Evolutionary conservation across 2,329 filamentous ascomycete species (phyloP), one percentile per base, ranked within the genome.

Genomic region (Claviceps sorghi): DNA sequence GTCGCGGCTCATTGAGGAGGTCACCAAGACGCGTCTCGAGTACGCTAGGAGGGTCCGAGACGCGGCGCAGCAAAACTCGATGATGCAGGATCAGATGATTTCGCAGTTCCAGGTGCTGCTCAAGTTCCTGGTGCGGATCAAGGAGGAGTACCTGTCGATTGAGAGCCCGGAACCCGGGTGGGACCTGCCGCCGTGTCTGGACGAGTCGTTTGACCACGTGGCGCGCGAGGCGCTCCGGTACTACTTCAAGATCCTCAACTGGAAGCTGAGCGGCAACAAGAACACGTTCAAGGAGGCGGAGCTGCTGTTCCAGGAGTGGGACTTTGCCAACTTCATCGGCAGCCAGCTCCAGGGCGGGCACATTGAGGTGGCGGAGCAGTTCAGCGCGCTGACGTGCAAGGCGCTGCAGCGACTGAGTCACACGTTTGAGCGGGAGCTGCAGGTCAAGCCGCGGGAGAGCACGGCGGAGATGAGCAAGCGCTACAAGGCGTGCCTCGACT

Each of bases 221-320:
- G 88, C 97, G 10, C 70, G 98, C 44, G 91, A 96, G 62, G 90
- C 91, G 0, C 74, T 98, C 59, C 94, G 91, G 65, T 97, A 95
- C 67, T 98, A 98, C 69, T 98, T 98, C 76, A 93, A 91, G 66
- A 90, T 98, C 79, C 75, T 98, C 45, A 96, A 97, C 64, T 97
- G 90, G 88, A 97, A 97, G 67, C 74, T 98, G 51, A 90, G 86
- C 60, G 88, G 89, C 52, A 97, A 97, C 73, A 97, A 96, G 67
- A 98, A 97, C 69, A 96, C 90, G 0, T 98, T 98, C 77, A 97
- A 97, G 65, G 93, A 98, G 67, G 93, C 93, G 7, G 93, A 98
- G 72, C 85, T 98, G 57, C 72, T 98, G 48, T 94, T 96, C 64
- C 89, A 95, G 62, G 93, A 98, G 68, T 98, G 93, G 93, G 88